These are phyloP conservation scores for Trichosporon sp. DNA, from an alignment of 1,284 basidiomycete species.

Conservation along the genomic window DNA sequence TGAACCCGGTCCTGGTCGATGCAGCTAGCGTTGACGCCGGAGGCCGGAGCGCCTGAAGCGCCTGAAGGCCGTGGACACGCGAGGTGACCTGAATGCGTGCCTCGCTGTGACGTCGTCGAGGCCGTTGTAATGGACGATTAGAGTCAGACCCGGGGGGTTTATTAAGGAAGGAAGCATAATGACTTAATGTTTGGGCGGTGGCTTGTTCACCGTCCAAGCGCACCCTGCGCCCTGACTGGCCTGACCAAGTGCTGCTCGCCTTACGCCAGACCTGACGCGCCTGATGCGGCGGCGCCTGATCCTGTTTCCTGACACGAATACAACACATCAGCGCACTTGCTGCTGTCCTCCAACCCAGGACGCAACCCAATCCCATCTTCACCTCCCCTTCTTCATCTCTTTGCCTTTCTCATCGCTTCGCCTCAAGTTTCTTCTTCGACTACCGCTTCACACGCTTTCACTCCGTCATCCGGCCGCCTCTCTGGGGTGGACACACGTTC, in stretches of 20 bases:
- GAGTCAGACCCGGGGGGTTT: background rate
- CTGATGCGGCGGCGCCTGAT: background rate
- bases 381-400: background rate
- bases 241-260: background rate
- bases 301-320: constrained; percentile 3
- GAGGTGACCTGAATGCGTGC: background rate
- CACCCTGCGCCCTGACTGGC: background rate
- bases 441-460: background rate
- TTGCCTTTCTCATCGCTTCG: background rate
- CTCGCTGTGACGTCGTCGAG: background rate
- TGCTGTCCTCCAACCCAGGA: background rate
- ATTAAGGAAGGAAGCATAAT: background rate
- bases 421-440: background rate
- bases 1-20: background rate
- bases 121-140: background rate
- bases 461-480: background rate
- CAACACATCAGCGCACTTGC: background rate
- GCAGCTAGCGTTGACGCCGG: background rate
- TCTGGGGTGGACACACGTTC: background rate
- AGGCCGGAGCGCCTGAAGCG: background rate
- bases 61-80: background rate
- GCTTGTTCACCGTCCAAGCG: background rate
- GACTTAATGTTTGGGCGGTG: background rate
- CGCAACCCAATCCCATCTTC: background rate
- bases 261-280: background rate